These are phyloP conservation scores for Sordaria brevicollis DNA, from an alignment of 495 filamentous ascomycete genomes.

Conservation along the genomic window DNA sequence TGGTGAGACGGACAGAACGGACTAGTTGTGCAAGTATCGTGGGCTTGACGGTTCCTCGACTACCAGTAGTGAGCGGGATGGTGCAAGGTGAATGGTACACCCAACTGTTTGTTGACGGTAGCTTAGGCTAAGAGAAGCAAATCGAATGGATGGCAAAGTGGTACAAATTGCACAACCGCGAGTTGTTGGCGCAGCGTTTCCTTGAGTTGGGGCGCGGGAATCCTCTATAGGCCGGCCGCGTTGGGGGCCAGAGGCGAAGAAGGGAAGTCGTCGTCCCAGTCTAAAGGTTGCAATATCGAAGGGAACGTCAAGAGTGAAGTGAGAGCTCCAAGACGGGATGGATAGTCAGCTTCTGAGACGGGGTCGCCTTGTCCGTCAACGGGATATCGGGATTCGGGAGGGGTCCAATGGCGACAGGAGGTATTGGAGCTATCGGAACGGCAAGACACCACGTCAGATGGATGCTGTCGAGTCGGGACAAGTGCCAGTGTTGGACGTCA, in stretches of 20 bases:
- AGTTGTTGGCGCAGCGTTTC: neutral
- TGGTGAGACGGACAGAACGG: neutral
- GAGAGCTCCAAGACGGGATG: neutral
- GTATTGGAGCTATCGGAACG: neutral
- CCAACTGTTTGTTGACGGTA: neutral
- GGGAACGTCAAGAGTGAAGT: neutral
- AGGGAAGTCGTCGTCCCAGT: neutral
- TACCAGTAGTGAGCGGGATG: neutral
- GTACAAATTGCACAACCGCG: neutral
- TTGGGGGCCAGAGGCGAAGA: neutral
- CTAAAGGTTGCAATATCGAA: neutral
- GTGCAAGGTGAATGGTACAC: neutral
- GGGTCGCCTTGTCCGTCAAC: neutral
- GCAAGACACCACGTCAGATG: neutral
- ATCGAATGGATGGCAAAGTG: neutral
- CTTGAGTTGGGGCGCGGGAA: neutral
- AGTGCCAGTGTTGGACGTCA: neutral
- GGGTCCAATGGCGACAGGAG: neutral
- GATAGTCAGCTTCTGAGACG: neutral
- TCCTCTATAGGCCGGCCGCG: neutral
- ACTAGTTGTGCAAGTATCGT: neutral
- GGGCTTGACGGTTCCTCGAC: neutral
- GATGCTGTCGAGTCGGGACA: neutral
- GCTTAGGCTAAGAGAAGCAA: neutral
- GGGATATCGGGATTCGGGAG: neutral